Evolutionary conservation across 129 eudicot species (phyloP), one percentile per base, ranked within the genome.

Genomic region (carrot (Daucus carota)): DNA sequence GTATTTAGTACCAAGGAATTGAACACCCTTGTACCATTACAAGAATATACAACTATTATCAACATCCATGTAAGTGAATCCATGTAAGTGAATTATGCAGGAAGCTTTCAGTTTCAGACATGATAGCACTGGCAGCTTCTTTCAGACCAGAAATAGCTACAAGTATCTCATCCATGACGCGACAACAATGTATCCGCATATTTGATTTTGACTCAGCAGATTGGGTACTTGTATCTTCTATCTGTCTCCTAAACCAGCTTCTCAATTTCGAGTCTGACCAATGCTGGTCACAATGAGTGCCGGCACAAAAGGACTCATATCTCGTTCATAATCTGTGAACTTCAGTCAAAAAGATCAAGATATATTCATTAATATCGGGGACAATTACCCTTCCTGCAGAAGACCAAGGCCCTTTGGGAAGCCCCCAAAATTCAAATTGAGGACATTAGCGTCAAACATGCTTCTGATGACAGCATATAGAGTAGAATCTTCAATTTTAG

Each of bases 391-490:
- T 71, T 94, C 98, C 83, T 94, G 98, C 70, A 97, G 98, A 66
- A 94, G 93, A 78, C 98, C 98, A 15, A 89, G 90, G 29, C 97
- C 96, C 88, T 94, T 94, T 14, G 93, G 85, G 75, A 91, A 94
- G 24, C 88, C 93, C 71, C 97, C 98, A 72, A 94, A 94, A 80
- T 89, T 93, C 78, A 91, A 34, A 84, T 94, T 91, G 18, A 94
- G 91, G 16, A 89, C 87, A 22, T 79, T 75, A 22, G 90, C 81
- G 26, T 87, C 80, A 78, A 91, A 91, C 96, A 94, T 88, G 63
- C 81, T 82, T 32, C 36, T 79, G 42, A 94, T 83, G 24, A 86
- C 72, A 44, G 76, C 68, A 83, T 80, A 87, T 63, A 94, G 75
- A 52, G 16, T 79, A 15, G 90, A 87, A 75, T 94, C 98, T 76